These are phyloP conservation scores for Rhizopogon roseolus DNA, from an alignment of 768 basidiomycete genomes.

Conservation along the genomic window DNA sequence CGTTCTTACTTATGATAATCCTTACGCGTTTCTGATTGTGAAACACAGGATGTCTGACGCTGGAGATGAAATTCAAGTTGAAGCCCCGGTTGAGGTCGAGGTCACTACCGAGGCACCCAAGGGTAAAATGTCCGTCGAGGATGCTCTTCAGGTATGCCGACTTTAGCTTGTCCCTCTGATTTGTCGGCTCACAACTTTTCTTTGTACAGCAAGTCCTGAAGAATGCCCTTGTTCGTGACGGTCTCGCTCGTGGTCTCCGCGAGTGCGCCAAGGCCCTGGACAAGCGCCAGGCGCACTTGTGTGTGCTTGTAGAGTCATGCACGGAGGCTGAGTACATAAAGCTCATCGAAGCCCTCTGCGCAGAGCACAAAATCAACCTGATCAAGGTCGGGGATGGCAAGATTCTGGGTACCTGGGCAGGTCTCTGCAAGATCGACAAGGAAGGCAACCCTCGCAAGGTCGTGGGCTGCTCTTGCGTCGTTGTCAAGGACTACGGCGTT, in stretches of 20 bases:
- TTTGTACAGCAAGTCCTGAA: constrained; percentile 88
- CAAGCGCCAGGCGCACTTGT: constrained; percentile 97
- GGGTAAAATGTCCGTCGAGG: constrained; percentile 94
- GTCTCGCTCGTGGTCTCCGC: constrained; percentile 95
- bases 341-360: constrained; percentile 98
- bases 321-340: constrained; percentile 99
- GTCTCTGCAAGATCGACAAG: constrained; percentile 99
- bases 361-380: constrained; percentile 98
- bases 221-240: constrained; percentile 97
- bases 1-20: constrained; percentile 10
- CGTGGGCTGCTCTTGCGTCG: constrained; percentile 89
- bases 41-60: constrained; percentile 85
- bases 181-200: neutral
- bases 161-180: neutral
- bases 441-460: constrained; percentile 98
- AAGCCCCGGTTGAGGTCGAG: constrained; percentile 64
- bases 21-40: neutral
- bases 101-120: constrained; percentile 87
- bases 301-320: constrained; percentile 98
- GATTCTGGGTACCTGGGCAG: constrained; percentile 96
- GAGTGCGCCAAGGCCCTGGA: constrained; percentile 98
- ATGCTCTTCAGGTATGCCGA: constrained; percentile 75
- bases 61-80: constrained; percentile 91
- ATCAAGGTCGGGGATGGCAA: constrained; percentile 99
- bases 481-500: constrained; percentile 95